Base-by-base conservation (phyloP, 1,284 basidiomycete species). In the Tremellales sp. region DNA sequence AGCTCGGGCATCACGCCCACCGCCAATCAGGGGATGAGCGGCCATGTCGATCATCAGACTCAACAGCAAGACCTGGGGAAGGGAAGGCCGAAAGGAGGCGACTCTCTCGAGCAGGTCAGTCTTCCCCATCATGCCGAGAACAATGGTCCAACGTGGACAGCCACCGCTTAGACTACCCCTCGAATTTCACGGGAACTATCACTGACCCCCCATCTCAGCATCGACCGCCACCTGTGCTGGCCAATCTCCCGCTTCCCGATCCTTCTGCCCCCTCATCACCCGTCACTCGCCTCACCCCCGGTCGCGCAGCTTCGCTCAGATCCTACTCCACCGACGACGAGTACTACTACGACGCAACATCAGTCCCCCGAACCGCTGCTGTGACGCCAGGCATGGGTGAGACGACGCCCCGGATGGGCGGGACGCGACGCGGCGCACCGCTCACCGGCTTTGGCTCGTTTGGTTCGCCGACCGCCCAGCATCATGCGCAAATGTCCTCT, bases 401-500 rank as follows among this genome's bases (percentile, higher is more conserved):
- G 39, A 38, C n/a, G 44, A 54, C 35, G 8, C 44, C 47, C 16
- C 43, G 40, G 35, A 37, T 26, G 46, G 49, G 51, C 40, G 41
- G 39, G 10, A 38, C 43, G 35, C 33, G 41, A 24, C 51, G 57
- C n/a, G 54, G 53, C 19, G 28, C 32, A 21, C 56, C 54, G 3
- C 42, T 50, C n/a, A 55, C 47, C 3, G 53, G 51, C 4, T 50
- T 46, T 26, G 57, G 53, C 1, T 53, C 54, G 28, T 59, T 57
- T 36, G 61, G 60, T 14, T 60, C 59, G 12, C 60, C 61, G n/a
- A 55, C 44, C n/a, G 43, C 50, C 8, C 34, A 16, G 34, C 34
- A 36, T 46, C 43, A 45, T 18, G 37, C 33, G 14, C 41, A 45
- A n/a, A 43, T 31, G 16, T 29, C 16, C 4, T 32, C 42, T 26